These are phyloP conservation scores for Cynanchum wilfordii DNA, from an alignment of 257 asterid genomes.

Conservation along the genomic window DNA sequence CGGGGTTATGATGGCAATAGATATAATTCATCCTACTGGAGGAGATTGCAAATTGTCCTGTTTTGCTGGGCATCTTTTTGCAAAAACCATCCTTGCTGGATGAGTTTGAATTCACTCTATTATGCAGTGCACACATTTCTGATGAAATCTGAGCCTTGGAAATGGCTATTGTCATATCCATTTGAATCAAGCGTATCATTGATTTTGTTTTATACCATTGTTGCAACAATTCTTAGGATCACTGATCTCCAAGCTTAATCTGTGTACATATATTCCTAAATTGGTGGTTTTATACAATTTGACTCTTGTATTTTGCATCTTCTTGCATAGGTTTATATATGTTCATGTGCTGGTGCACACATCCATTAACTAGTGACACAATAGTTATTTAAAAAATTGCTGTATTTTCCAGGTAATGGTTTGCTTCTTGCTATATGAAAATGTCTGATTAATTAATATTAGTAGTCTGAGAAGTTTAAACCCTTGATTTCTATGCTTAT, in stretches of 20 bases:
- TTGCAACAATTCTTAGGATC: not conserved
- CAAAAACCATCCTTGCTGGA: not conserved
- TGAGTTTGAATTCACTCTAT: slow-evolving; percentile 1
- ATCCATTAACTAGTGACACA: not conserved
- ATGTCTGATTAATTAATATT: not conserved
- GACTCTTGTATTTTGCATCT: not conserved
- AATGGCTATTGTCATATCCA: not conserved
- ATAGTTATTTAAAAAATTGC: not conserved
- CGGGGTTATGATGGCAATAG: not conserved
- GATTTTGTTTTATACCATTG: not conserved
- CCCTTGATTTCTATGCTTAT: not conserved
- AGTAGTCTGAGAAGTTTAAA: not conserved
- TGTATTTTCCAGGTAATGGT: not conserved
- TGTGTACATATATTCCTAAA: not conserved
- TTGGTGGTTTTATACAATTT: not conserved
- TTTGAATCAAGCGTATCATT: not conserved
- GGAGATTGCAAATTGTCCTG: not conserved
- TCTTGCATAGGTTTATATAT: not conserved
- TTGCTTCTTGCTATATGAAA: not conserved
- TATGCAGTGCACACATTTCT: not conserved
- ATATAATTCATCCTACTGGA: not conserved
- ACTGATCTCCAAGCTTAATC: not conserved
- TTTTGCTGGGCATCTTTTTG: not conserved
- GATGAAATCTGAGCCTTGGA: not conserved
- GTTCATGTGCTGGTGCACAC: not conserved